phyloP scores from a whole-genome alignment of 176 grass and related monocot genomes.

The Thinopyrum elongatum region DNA sequence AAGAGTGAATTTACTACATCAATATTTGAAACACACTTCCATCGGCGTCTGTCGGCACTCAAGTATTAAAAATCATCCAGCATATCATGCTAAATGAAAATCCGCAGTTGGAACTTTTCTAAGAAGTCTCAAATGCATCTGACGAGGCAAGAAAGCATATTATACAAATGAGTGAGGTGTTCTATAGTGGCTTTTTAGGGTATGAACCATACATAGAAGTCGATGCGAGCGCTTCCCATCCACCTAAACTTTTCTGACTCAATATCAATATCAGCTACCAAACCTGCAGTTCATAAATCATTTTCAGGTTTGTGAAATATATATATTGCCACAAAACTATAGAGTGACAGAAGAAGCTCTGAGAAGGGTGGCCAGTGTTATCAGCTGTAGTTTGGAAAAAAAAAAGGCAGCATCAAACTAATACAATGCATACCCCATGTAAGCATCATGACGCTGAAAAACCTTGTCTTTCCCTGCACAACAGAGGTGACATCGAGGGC shows the following conservation, averaged over 20 bases:
- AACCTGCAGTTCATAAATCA: constrained; percentile 58
- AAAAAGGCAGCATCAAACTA: background rate
- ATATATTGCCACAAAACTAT: background rate
- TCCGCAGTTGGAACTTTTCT: background rate
- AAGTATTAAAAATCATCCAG: background rate
- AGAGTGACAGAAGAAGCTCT: constrained; percentile 16
- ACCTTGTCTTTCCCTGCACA: constrained; percentile 79
- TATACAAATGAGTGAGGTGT: background rate
- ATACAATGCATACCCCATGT: constrained; percentile 75
- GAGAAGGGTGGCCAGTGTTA: background rate
- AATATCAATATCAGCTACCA: constrained; percentile 95
- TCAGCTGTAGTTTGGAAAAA: background rate
- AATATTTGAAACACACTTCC: background rate
- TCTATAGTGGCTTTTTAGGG: background rate
- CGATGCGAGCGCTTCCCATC: constrained; percentile 94
- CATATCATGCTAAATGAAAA: background rate
- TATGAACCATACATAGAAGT: constrained; percentile 71
- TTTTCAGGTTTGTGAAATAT: constrained; percentile 30
- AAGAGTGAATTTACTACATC: constrained; percentile 9
- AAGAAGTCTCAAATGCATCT: constrained; percentile 16
- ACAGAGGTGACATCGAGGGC: constrained; percentile 85
- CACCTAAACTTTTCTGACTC: constrained; percentile 98
- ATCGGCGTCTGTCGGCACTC: background rate
- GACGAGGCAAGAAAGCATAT: background rate
- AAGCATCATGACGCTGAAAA: constrained; percentile 96